Evolutionary conservation across 2,329 filamentous ascomycete genomes (phyloP).

Genomic region (Fusarium tjaetaba): DNA sequence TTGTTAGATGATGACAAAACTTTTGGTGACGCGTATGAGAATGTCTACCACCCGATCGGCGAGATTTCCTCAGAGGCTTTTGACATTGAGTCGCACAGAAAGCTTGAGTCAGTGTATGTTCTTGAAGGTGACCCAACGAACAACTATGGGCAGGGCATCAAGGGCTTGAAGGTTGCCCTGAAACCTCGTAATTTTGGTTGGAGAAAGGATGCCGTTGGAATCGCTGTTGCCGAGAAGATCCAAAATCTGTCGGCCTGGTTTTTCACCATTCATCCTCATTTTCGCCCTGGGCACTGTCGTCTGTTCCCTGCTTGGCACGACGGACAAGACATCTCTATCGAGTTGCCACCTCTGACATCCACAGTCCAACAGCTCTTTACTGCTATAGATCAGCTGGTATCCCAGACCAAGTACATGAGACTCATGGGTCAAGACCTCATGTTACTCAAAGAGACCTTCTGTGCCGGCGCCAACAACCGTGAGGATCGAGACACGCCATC

Average conservation of each 20-base stretch:
- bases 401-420: neutral
- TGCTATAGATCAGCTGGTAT: neutral
- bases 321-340: neutral
- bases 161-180: neutral
- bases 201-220: neutral
- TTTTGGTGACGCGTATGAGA: neutral
- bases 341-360: slow-evolving; percentile 15
- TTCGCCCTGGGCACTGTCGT: slow-evolving; percentile 5
- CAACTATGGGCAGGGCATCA: neutral
- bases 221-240: neutral
- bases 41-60: neutral
- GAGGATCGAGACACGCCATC: neutral
- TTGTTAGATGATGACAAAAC: neutral
- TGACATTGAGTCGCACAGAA: neutral
- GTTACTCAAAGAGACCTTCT: slow-evolving; percentile 25
- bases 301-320: slow-evolving; percentile 12
- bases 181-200: neutral
- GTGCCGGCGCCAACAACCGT: neutral
- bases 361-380: neutral
- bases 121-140: neutral
- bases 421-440: neutral
- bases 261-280: neutral
- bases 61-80: slow-evolving; percentile 11
- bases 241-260: neutral
- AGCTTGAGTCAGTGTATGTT: slow-evolving; percentile 8